These are phyloP conservation scores for Wickerhamomyces kurtzmanii DNA, from an alignment of 805 yeast genomes.

Conservation along the genomic window DNA sequence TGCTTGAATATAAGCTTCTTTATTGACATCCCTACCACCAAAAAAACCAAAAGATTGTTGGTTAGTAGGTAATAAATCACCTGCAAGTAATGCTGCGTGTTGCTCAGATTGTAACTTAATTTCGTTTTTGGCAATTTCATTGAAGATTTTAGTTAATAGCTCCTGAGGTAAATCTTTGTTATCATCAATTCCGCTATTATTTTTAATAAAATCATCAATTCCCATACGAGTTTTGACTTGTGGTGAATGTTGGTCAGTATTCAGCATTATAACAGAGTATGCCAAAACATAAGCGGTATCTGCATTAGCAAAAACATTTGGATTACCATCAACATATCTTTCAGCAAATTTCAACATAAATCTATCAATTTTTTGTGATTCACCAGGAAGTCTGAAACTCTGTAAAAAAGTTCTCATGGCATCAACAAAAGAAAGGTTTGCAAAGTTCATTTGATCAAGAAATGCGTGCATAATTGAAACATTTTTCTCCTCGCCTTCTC, in stretches of 20 bases:
- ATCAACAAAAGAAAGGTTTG: constrained; percentile 60
- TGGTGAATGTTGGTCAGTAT: constrained; percentile 88
- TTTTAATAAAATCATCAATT: constrained; percentile 72
- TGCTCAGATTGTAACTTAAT: constrained; percentile 90
- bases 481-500: constrained; percentile 76
- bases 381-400: constrained; percentile 91
- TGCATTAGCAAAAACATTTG: constrained; percentile 80
- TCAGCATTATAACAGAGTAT: constrained; percentile 85
- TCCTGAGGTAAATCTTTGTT: constrained; percentile 77
- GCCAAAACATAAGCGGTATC: constrained; percentile 91
- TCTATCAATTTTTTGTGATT: constrained; percentile 95
- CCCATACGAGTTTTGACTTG: constrained; percentile 87
- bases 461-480: constrained; percentile 87
- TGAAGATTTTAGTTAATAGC: constrained; percentile 55
- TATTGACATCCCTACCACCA: constrained; percentile 58
- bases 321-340: constrained; percentile 81
- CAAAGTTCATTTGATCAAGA: constrained; percentile 80
- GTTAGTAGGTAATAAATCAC: constrained; percentile 31
- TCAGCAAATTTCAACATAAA: constrained; percentile 96
- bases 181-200: constrained; percentile 89
- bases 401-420: constrained; percentile 82
- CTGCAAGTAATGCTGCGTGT: constrained; percentile 78
- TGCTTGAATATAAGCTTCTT: constrained; percentile 90
- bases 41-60: constrained; percentile 42
- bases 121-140: constrained; percentile 76